phyloP scores from a whole-genome alignment of 2,329 filamentous ascomycete genomes.

The Colletotrichum tamarilloi region DNA sequence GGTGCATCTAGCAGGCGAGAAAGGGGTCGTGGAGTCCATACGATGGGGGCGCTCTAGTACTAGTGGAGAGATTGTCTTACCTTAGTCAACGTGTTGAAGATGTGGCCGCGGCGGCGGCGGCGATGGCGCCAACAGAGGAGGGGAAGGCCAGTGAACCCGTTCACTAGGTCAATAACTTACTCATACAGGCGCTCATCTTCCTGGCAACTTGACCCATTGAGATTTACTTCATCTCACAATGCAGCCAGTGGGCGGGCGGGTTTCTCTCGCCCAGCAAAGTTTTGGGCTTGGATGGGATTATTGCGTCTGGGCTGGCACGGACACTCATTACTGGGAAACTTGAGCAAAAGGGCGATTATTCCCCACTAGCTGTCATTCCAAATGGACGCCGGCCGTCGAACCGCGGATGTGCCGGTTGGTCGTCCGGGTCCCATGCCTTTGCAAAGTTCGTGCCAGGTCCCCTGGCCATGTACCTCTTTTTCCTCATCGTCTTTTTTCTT shows the following conservation, averaged over 20 bases:
- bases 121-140: not conserved
- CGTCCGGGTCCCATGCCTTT: not conserved
- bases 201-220: not conserved
- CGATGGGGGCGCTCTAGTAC: not conserved
- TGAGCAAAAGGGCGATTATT: no score
- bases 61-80: not conserved
- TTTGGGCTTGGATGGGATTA: not conserved
- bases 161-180: not conserved
- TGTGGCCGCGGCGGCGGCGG: not conserved
- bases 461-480: not conserved
- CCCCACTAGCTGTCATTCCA: constrained; percentile 33
- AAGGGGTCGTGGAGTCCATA: constrained; percentile 2
- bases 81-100: not conserved
- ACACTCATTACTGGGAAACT: not conserved
- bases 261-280: not conserved
- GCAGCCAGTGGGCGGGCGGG: not conserved
- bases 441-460: not conserved
- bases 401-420: constrained; percentile 36
- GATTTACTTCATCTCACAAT: not conserved
- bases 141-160: no score
- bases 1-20: constrained; percentile 17
- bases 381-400: constrained; percentile 20
- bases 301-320: constrained; percentile 13
- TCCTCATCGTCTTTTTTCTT: not conserved
- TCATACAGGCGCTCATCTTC: not conserved